Evolutionary conservation across 208 protist genomes (phyloP).

Genomic region (Crithidia mellificae): DNA sequence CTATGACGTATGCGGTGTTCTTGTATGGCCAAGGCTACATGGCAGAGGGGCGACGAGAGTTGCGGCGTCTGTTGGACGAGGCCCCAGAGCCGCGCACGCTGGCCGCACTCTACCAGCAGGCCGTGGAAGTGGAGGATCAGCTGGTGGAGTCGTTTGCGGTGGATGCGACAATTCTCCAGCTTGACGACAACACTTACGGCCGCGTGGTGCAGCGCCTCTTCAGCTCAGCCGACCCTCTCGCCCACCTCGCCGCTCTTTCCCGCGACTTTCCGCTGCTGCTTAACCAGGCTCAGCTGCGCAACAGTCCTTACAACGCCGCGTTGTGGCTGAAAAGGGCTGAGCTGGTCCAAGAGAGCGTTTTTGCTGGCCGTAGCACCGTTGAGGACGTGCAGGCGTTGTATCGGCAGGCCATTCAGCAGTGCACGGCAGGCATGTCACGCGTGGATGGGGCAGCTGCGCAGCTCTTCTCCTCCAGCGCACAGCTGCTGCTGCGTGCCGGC

Average conservation of each 20-base stretch:
- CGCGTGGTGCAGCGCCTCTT: conserved; percentile 33
- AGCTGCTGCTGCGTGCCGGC: conserved; percentile 41
- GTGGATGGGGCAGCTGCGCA: conserved; percentile 64
- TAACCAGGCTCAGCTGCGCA: conserved; percentile 71
- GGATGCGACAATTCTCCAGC: conserved; percentile 35
- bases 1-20: conserved; percentile 59
- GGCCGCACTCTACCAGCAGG: conserved; percentile 42
- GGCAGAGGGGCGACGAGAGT: conserved; percentile 37
- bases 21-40: conserved; percentile 72
- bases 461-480: conserved; percentile 56
- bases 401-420: conserved; percentile 73
- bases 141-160: conserved; percentile 75
- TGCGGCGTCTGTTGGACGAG: conserved; percentile 51
- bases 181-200: conserved; percentile 33
- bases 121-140: conserved; percentile 75
- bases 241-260: conserved; percentile 39
- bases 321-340: conserved; percentile 85
- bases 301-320: conserved; percentile 37
- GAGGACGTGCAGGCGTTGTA: conserved; percentile 50
- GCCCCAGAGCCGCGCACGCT: conserved; percentile 58
- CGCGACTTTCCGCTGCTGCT: conserved; percentile 59
- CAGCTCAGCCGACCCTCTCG: conserved; percentile 38
- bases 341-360: conserved; percentile 57
- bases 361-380: conserved; percentile 25
- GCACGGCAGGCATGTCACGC: conserved; percentile 43